Evolutionary conservation across 2,329 filamentous ascomycete genomes (phyloP).

Genomic region (Verticillium nubilum): DNA sequence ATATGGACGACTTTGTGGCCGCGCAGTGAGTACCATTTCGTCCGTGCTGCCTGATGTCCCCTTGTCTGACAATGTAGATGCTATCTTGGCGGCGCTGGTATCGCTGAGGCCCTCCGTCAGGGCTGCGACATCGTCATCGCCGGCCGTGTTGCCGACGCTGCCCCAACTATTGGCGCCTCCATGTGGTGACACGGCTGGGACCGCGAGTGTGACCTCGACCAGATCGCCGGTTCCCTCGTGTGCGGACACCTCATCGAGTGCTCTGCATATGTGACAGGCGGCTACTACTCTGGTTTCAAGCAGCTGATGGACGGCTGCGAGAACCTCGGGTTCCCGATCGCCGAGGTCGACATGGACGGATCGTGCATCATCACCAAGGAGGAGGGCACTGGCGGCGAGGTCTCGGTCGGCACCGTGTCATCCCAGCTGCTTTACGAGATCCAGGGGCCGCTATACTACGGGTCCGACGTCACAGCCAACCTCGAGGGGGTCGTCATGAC

Average conservation of each 20-base stretch:
- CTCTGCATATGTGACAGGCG: slow-evolving; percentile 46
- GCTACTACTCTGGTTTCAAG: slow-evolving; percentile 47
- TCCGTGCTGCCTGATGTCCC: background rate
- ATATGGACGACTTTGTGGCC: slow-evolving; percentile 10
- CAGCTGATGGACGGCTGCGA: slow-evolving; percentile 31
- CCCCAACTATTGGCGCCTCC: slow-evolving; percentile 49
- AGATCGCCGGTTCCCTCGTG: slow-evolving; percentile 43
- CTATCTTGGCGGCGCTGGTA: slow-evolving; percentile 13
- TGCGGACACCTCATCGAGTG: slow-evolving; percentile 51
- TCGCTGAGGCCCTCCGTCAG: slow-evolving; percentile 11
- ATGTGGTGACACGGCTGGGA: slow-evolving; percentile 51
- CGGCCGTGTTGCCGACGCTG: slow-evolving; percentile 41
- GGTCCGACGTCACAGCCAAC: slow-evolving; percentile 23
- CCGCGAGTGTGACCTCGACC: slow-evolving; percentile 40
- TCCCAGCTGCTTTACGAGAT: slow-evolving; percentile 31
- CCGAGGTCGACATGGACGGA: slow-evolving; percentile 40
- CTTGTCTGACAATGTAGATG: slow-evolving; percentile 4
- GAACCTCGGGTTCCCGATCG: slow-evolving; percentile 42
- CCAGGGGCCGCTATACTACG: slow-evolving; percentile 28
- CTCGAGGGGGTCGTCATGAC: slow-evolving; percentile 33
- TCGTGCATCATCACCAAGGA: slow-evolving; percentile 20
- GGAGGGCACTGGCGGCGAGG: slow-evolving; percentile 17
- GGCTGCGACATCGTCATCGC: slow-evolving; percentile 43
- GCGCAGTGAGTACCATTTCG: background rate
- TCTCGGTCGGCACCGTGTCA: slow-evolving; percentile 17